These are phyloP conservation scores for Neofusicoccum sp. DNA, from an alignment of 2,329 filamentous ascomycete genomes.

Conservation along the genomic window DNA sequence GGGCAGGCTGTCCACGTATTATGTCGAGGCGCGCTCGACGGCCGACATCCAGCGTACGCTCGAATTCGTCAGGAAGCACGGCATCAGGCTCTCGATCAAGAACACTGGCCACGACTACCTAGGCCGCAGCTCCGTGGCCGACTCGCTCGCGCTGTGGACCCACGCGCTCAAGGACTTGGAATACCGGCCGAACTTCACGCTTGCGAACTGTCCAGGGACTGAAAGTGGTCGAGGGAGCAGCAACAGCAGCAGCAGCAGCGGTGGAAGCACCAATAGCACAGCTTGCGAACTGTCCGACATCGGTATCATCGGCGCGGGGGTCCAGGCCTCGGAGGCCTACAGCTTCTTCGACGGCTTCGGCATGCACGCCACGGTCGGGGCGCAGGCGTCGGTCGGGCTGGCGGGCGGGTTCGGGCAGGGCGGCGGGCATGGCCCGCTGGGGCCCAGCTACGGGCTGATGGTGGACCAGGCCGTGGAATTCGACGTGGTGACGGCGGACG, in stretches of 20 bases:
- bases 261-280: background rate
- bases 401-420: slow-evolving; percentile 48
- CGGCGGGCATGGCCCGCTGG: slow-evolving; percentile 47
- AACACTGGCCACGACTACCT: slow-evolving; percentile 32
- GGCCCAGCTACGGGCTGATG: slow-evolving; percentile 40
- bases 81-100: slow-evolving; percentile 30
- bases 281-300: background rate
- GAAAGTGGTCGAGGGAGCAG: background rate
- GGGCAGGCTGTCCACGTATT: slow-evolving; percentile 24
- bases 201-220: background rate
- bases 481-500: slow-evolving; percentile 42
- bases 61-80: slow-evolving; percentile 26
- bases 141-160: slow-evolving; percentile 29
- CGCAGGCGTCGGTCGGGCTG: slow-evolving; percentile 37
- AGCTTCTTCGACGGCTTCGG: background rate
- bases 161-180: slow-evolving; percentile 23
- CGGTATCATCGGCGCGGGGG: slow-evolving; percentile 12
- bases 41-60: slow-evolving; percentile 28
- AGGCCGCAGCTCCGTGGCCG: slow-evolving; percentile 25
- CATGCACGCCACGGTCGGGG: slow-evolving; percentile 20
- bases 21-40: slow-evolving; percentile 27
- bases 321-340: slow-evolving; percentile 30
- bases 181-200: slow-evolving; percentile 27
- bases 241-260: background rate
- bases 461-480: slow-evolving; percentile 40